A percentile compares a stretch with the other conserved stretches of the same genome.
phyloP scores from a whole-genome alignment of 2,329 filamentous ascomycete species.

The Cercospora sojina region DNA sequence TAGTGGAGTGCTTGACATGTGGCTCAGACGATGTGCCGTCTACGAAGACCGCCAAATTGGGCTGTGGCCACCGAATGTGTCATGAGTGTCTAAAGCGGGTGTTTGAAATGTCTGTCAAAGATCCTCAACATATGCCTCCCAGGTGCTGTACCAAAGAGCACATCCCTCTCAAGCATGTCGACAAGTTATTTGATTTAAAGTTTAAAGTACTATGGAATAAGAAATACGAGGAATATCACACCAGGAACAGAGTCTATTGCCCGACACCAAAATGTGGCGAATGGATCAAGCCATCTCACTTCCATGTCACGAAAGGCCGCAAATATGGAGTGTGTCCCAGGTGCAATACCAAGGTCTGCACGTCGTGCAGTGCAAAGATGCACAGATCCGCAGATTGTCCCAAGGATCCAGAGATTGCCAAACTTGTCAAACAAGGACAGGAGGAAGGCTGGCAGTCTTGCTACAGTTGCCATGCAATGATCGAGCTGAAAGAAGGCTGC shows the following conservation, averaged over 20 bases:
- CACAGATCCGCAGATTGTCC: constrained; percentile 70
- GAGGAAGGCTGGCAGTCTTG: constrained; percentile 73
- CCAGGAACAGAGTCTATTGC: constrained; percentile 74
- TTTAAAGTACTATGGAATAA: constrained; percentile 81
- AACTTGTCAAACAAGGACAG: constrained; percentile 64
- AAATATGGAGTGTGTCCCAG: constrained; percentile 68
- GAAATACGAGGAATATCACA: constrained; percentile 74
- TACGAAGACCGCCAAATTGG: constrained; percentile 66
- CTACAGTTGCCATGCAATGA: constrained; percentile 68
- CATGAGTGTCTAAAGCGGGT: constrained; percentile 69
- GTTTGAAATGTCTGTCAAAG: constrained; percentile 73
- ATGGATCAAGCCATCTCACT: constrained; percentile 73
- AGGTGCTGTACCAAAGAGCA: constrained; percentile 72
- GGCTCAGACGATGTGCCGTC: constrained; percentile 64
- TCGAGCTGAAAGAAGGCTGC: constrained; percentile 80
- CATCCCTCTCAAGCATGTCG: constrained; percentile 74
- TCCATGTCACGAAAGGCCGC: constrained; percentile 55
- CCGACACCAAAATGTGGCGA: constrained; percentile 70
- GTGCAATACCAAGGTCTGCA: constrained; percentile 74
- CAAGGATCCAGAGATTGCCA: constrained; percentile 64
- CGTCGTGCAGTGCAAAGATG: constrained; percentile 69
- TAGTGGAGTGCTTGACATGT: constrained; percentile 69
- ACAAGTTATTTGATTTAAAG: constrained; percentile 67
- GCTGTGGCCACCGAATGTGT: constrained; percentile 81
- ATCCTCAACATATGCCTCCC: constrained; percentile 81